Conservation (phyloP, 345 rosid genomes). For the Salix suchowensis region DNA sequence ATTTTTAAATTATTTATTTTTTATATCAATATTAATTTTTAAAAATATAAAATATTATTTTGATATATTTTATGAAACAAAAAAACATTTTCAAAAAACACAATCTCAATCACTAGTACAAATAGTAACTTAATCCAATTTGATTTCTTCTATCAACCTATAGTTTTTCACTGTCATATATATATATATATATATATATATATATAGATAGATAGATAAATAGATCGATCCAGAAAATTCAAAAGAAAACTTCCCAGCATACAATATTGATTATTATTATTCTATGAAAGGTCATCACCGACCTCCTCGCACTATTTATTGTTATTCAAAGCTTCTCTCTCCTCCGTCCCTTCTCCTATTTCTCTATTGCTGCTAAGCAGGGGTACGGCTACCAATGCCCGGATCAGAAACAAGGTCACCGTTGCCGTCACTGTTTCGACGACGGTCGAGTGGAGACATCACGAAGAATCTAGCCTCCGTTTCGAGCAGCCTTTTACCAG, state of each 20-base stretch:
- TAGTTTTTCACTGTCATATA: not conserved
- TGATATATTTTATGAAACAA: too few relatives aligned
- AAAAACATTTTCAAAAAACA: too few relatives aligned
- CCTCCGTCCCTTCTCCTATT: too few relatives aligned
- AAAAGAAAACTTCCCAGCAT: not conserved
- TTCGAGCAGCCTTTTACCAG: constrained; percentile 84
- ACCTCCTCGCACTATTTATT: not conserved
- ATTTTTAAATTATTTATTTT: too few relatives aligned
- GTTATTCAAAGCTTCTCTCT: too few relatives aligned
- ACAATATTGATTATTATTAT: not conserved
- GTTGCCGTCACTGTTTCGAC: constrained; percentile 42
- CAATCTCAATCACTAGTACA: too few relatives aligned
- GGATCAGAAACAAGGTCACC: constrained; percentile 36
- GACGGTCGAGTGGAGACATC: constrained; percentile 54
- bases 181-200: too few relatives aligned
- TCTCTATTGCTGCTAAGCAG: not conserved
- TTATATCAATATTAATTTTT: too few relatives aligned
- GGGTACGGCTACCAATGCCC: not conserved
- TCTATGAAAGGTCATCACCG: not conserved
- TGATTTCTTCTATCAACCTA: not conserved
- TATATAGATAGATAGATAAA: too few relatives aligned
- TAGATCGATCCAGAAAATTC: not conserved
- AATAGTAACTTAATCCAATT: too few relatives aligned
- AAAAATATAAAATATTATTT: too few relatives aligned
- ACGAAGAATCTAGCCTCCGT: constrained; percentile 54